Evolutionary conservation across 2,329 filamentous ascomycete genomes (phyloP), one percentile per base, ranked within the genome.

Genomic region (Huntiella savannae): DNA sequence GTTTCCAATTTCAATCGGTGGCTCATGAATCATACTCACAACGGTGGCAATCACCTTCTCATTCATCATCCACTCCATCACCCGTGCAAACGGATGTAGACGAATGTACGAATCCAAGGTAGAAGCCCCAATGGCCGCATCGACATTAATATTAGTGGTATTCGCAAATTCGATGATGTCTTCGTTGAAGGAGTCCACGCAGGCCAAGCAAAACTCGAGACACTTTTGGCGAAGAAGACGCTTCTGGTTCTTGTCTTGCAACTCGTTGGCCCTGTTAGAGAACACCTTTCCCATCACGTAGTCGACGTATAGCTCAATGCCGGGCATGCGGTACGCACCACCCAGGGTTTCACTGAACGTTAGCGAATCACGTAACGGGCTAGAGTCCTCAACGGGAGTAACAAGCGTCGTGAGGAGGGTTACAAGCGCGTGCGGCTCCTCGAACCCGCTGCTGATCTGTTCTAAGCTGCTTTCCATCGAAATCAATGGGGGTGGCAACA

Each of bases 31-130:
- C 8, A 81, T 75, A 48, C 75, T 70, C 60, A 95, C 88, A 2
- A 98, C 63, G 11, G 79, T 75, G 52, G 73, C 74, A 55, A 93
- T 75, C 16, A 95, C 83, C 52, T 81, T 84, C 56, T 92, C 84
- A 57, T 93, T 95, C 61, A 93, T 94, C 62, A 98, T 75, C 86
- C 91, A 96, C 58, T 98, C 91, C 82, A 96, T 95, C 12, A 93
- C 79, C 49, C 92, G 77, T 3, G 83, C 78, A 56, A 96, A 98
- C 0, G 92, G 88, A 62, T 98, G 92, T 45, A 94, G 71, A 17
- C 77, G 75, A 49, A 91, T 77, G 58, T 98, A 99, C 4, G 73
- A 71, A 43, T 77, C 75, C 4, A 96, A 67, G 47, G 82, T 82
- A 2, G 79, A 80, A 3, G 83, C 71, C 37, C 71, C 71, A 52